Conservation (phyloP, 176 grass and related monocot species). For the Leersia perrieri region DNA sequence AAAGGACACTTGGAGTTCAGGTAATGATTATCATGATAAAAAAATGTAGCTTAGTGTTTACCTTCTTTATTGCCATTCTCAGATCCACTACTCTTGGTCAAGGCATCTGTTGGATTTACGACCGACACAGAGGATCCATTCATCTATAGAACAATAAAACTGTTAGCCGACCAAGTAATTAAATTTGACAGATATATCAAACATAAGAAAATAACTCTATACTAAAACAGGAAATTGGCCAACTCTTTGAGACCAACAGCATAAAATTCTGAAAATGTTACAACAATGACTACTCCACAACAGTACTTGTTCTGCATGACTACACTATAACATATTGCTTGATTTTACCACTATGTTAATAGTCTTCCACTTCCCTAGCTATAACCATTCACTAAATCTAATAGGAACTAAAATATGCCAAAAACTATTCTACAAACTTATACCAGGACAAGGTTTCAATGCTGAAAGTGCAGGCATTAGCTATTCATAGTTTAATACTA, state of each 20-base stretch:
- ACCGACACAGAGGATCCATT: conserved; percentile 28
- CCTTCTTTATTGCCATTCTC: conserved; percentile 51
- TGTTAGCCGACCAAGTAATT: conserved; percentile 5
- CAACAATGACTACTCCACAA: conserved; percentile 2
- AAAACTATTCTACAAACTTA: background rate
- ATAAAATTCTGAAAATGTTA: background rate
- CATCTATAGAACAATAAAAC: conserved; percentile 29
- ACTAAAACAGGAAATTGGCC: background rate
- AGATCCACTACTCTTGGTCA: conserved; percentile 40
- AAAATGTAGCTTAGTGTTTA: conserved; percentile 18
- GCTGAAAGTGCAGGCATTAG: background rate
- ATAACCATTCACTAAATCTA: background rate
- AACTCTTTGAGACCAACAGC: background rate
- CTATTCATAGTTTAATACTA: no score
- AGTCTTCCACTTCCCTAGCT: background rate
- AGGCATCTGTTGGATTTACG: conserved; percentile 56
- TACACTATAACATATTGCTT: background rate
- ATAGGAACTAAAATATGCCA: conserved; percentile 15
- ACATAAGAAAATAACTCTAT: conserved; percentile 4
- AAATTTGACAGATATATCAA: conserved; percentile 17
- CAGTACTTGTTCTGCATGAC: background rate
- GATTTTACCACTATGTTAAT: conserved; percentile 2
- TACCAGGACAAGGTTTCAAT: background rate
- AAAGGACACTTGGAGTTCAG: no score
- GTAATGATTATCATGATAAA: background rate